These are phyloP conservation scores for Globisporangium nodosum DNA, from an alignment of 352 stramenopile species.

Conservation along the genomic window DNA sequence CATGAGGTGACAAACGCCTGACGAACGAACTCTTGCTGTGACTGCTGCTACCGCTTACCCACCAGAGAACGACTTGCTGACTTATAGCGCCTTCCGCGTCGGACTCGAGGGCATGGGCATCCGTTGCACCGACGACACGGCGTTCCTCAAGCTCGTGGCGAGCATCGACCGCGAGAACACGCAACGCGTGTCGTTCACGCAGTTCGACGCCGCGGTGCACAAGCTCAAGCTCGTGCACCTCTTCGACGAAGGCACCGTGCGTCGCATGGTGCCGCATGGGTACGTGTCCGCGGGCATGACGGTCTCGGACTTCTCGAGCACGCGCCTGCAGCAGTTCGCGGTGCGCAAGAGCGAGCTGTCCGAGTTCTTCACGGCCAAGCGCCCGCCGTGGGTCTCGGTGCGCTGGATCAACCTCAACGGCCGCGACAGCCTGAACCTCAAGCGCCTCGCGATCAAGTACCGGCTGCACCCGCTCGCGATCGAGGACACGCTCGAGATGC, in stretches of 20 bases:
- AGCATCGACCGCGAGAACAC: conserved; percentile 50
- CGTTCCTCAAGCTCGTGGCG: conserved; percentile 68
- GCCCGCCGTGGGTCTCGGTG: conserved; percentile 73
- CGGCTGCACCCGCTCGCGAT: conserved; percentile 78
- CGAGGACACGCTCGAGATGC: conserved; percentile 84
- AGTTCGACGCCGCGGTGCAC: conserved; percentile 81
- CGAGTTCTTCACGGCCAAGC: conserved; percentile 69
- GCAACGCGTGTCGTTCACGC: conserved; percentile 46
- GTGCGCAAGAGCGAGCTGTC: conserved; percentile 44
- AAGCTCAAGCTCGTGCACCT: conserved; percentile 85
- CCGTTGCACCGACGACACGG: conserved; percentile 55
- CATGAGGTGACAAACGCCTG: background rate
- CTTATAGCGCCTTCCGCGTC: conserved; percentile 50
- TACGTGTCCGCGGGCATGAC: conserved; percentile 58
- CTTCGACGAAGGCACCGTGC: conserved; percentile 68
- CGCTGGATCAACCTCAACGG: conserved; percentile 86
- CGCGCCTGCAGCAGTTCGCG: conserved; percentile 60
- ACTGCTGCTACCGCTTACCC: background rate
- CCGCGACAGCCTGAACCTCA: conserved; percentile 76
- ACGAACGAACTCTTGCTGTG: background rate
- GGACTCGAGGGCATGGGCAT: conserved; percentile 69
- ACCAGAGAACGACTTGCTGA: conserved; percentile 32
- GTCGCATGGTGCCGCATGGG: conserved; percentile 39
- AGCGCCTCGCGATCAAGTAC: conserved; percentile 86
- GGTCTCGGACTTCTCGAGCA: conserved; percentile 77